Evolutionary conservation across 2,329 filamentous ascomycete genomes (phyloP), one percentile per base, ranked within the genome.

Genomic region (Diaporthe capsici): DNA sequence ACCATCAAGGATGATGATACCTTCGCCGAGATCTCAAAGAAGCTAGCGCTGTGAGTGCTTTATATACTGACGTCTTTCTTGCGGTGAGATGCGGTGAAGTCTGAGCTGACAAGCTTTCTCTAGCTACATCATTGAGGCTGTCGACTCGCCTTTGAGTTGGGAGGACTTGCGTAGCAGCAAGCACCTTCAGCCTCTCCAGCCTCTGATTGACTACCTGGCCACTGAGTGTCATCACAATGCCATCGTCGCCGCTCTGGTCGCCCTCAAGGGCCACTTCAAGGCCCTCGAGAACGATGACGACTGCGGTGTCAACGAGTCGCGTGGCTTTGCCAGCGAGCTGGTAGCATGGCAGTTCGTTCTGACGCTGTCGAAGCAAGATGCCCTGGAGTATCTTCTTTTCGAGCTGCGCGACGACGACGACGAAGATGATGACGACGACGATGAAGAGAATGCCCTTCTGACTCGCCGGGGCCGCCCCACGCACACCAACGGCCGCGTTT

Each of bases 311-410:
- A 75, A 75, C 44, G 65, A 75, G 25, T 61, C 73, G 28, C 73
- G 73, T 44, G 73, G 73, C 3, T 58, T 71, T 65, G 73, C 73
- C 44, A 71, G 73, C 37, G 73, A 75, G 34, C 57, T 75, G 55
- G 73, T 75, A 12, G 73, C 73, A n/a, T 75, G 73, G 73, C 73
- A 75, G 17, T 75, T 75, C 15, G 73, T 75, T 22, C 44, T 75
- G 42, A 60, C 67, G 13, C 47, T 75, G 13, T 75, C 73, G 6
- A 70, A 75, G 31, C 73, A 75, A 55, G 73, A 75, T 4, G 73
- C 73, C 49, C 73, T 75, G 20, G 73, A 75, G 25, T 75, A 75
- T 34, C 22, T 75, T 25, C 57, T 75, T 4, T 75, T 75, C n/a
- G 73, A 75, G 34, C 55, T 75, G 44, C 63, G 57, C 12, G 73